Percentiles rank a stretch among this genome's conserved stretches.
Conservation (phyloP, 371 early-diverging fungal genomes). For the Mortierella sp. region DNA sequence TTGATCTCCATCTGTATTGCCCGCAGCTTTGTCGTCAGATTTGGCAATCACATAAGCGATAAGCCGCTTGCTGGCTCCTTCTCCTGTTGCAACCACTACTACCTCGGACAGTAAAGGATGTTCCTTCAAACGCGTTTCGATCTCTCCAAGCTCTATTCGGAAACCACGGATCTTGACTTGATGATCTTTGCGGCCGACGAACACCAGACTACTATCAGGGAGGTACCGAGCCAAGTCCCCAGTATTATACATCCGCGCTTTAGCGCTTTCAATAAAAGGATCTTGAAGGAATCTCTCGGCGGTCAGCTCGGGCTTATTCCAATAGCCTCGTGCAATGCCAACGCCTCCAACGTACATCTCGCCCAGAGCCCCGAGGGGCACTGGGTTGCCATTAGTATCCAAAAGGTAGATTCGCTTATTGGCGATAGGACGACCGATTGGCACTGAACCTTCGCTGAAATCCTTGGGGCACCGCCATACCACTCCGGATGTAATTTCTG, state of each 20-base stretch:
- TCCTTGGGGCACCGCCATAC: no score
- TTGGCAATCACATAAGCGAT: slow-evolving; percentile 22
- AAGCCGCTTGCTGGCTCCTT: slow-evolving; percentile 18
- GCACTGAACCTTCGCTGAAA: no score
- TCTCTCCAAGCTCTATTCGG: slow-evolving; percentile 36
- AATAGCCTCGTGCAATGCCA: slow-evolving; percentile 36
- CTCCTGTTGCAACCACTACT: slow-evolving; percentile 1
- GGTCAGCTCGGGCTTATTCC: slow-evolving; percentile 33
- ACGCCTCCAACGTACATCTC: not conserved
- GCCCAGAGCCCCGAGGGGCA: slow-evolving; percentile 19
- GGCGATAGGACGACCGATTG: not conserved
- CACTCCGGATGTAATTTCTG: no score
- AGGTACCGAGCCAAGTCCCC: slow-evolving; percentile 54
- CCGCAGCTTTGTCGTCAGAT: not conserved
- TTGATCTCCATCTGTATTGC: no score
- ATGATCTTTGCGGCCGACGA: slow-evolving; percentile 24
- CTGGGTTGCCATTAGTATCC: not conserved
- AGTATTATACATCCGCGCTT: slow-evolving; percentile 47
- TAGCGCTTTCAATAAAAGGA: not conserved
- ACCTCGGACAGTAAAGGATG: slow-evolving; percentile 12
- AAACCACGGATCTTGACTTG: slow-evolving; percentile 40
- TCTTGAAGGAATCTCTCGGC: slow-evolving; percentile 14
- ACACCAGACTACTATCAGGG: not conserved
- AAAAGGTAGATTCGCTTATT: slow-evolving; percentile 8
- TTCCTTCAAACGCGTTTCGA: slow-evolving; percentile 13